These are phyloP conservation scores for Trichophyton benhamiae DNA, from an alignment of 2,329 filamentous ascomycete species.

Conservation along the genomic window DNA sequence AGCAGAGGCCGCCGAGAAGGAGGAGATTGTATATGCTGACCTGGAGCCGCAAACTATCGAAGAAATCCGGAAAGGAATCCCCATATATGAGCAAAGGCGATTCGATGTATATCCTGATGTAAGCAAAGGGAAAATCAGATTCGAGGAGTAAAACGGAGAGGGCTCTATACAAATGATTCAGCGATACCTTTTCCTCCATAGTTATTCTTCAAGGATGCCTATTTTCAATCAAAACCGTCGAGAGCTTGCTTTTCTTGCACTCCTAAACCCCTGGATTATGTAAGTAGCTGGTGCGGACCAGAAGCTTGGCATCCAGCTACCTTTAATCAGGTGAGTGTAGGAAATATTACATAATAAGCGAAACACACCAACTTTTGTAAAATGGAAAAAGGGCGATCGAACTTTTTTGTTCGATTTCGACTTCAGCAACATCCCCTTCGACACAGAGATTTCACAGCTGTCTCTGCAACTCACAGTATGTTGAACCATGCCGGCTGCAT, in stretches of 20 bases:
- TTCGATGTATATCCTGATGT: constrained; percentile 96
- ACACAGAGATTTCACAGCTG: constrained; percentile 10
- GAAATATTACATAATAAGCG: constrained; percentile 9
- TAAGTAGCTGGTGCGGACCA: not conserved
- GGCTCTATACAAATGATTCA: too few species aligned
- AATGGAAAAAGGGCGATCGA: not conserved
- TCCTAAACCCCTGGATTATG: not conserved
- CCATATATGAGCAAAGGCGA: constrained; percentile 68
- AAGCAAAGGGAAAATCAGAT: constrained; percentile 44
- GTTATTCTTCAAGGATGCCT: not conserved
- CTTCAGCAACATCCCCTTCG: constrained; percentile 6
- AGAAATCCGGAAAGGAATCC: constrained; percentile 69
- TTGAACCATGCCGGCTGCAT: not conserved
- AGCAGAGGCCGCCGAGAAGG: constrained; percentile 62
- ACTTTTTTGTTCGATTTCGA: constrained; percentile 4
- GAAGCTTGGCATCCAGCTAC: too few species aligned
- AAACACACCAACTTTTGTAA: constrained; percentile 11
- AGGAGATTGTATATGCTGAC: constrained; percentile 63
- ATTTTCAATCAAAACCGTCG: not conserved
- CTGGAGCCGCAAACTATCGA: constrained; percentile 57
- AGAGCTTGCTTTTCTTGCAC: not conserved
- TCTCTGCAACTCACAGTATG: constrained; percentile 9
- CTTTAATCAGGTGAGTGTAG: not conserved
- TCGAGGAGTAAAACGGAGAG: constrained; percentile 22
- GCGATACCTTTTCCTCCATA: not conserved